Evolutionary conservation across 768 basidiomycete genomes (phyloP).

Genomic region (Tubosaeta sp.): DNA sequence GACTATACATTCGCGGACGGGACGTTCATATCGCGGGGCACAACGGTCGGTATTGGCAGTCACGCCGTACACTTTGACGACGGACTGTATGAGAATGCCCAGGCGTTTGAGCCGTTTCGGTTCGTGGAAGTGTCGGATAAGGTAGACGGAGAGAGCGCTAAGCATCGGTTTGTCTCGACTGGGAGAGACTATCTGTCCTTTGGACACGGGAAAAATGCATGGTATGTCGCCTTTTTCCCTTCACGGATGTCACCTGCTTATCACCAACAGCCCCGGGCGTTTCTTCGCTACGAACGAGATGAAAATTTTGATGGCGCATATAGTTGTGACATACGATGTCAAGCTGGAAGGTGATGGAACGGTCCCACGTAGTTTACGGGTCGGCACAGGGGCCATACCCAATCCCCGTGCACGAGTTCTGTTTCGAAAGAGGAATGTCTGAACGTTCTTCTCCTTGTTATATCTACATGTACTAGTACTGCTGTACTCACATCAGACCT

Average conservation of each 20-base stretch:
- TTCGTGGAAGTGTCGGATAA: conserved; percentile 31
- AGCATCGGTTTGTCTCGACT: not conserved
- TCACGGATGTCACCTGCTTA: too few relatives aligned
- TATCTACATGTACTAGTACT: not conserved
- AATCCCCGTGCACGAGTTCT: not conserved
- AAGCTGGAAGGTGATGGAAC: not conserved
- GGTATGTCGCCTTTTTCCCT: not conserved
- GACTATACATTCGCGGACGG: not conserved
- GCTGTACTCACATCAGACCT: too few relatives aligned
- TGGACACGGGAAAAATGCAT: not conserved
- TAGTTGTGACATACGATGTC: not conserved
- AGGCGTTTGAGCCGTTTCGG: conserved; percentile 26
- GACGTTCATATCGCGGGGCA: conserved; percentile 32
- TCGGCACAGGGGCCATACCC: not conserved
- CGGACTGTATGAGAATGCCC: conserved; percentile 29
- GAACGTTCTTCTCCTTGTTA: not conserved
- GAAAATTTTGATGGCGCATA: not conserved
- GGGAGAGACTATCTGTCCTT: not conserved
- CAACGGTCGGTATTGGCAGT: conserved; percentile 10
- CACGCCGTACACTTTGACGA: conserved; percentile 2
- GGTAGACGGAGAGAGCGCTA: not conserved
- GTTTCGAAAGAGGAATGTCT: not conserved
- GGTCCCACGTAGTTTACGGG: not conserved
- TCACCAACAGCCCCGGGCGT: not conserved
- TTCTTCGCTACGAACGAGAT: not conserved